phyloP scores from a whole-genome alignment of 495 filamentous ascomycete genomes.

The Tuber microsphaerosporum region DNA sequence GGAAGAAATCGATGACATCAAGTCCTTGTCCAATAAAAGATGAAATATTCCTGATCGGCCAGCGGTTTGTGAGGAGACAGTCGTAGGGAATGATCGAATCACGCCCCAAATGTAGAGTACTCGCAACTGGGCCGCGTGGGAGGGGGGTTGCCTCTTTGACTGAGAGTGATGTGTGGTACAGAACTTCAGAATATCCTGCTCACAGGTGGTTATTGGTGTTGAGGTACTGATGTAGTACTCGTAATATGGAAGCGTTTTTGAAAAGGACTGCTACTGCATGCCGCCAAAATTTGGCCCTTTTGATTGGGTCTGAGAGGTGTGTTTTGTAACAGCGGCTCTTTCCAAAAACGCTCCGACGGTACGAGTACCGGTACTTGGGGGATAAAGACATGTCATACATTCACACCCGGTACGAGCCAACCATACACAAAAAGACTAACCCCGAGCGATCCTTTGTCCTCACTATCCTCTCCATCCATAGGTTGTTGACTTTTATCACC shows the following conservation, averaged over 20 bases:
- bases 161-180: not conserved
- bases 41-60: not conserved
- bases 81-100: not conserved
- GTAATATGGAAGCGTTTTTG: too few species aligned
- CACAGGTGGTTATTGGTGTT: not conserved
- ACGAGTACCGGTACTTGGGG: not conserved
- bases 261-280: too few species aligned
- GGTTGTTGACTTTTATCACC: not conserved
- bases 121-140: not conserved
- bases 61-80: not conserved
- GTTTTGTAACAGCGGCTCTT: too few species aligned
- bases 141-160: not conserved
- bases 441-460: not conserved
- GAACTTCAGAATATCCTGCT: not conserved
- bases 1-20: not conserved
- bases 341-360: too few species aligned
- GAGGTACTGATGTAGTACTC: not conserved
- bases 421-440: not conserved
- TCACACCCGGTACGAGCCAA: not conserved
- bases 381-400: not conserved
- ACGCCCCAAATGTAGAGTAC: not conserved
- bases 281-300: too few species aligned
- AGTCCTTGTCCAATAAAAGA: not conserved
- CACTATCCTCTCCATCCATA: not conserved
- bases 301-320: too few species aligned